Evolutionary conservation across 148 eudicot species (phyloP), one percentile per base, ranked within the genome.

Genomic region (Dysphania ambrosioides): DNA sequence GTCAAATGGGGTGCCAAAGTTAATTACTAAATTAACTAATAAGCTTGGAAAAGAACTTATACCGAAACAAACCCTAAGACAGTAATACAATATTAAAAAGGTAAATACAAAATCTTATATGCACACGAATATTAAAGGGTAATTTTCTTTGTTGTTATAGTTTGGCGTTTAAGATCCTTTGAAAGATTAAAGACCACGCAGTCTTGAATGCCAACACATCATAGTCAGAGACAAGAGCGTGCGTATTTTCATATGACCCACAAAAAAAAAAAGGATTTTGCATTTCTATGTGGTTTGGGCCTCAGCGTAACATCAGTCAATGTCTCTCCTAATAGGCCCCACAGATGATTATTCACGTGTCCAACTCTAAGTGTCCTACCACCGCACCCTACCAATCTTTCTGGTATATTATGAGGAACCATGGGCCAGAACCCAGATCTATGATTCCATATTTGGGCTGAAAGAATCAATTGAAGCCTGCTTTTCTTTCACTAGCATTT

Each of bases 391-490:
- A n/a, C n/a, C n/a, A n/a, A 40, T 40, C 32, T 57, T 57, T 9
- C 61, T 44, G 44, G 60, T 26, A 66, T 64, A 38, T 60, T 47
- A 60, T 18, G 15, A 16, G 41, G 27, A 75, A 71, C 71, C 79
- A 66, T 72, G 62, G 73, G 69, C 69, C 68, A 77, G 19, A 32
- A 42, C 70, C 72, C 79, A 59, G 42, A 65, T 68, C 74, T 57
- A 72, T 72, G 31, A 72, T 76, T 67, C 83, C 77, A 72, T 58
- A 76, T 80, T 80, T 76, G 79, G 80, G 83, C 56, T 70, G 70
- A 36, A 55, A 47, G n/a, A n/a, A n/a, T 4, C 1, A 66, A 55
- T 51, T 24, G 16, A 11, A 62, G 64, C 70, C 76, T 51, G 61
- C 72, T 56, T 57, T 7, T 13, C 72, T 56, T 57, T 7, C n/a